These are phyloP conservation scores for Solanum gandarillasii DNA, from an alignment of 257 asterid species.

Conservation along the genomic window DNA sequence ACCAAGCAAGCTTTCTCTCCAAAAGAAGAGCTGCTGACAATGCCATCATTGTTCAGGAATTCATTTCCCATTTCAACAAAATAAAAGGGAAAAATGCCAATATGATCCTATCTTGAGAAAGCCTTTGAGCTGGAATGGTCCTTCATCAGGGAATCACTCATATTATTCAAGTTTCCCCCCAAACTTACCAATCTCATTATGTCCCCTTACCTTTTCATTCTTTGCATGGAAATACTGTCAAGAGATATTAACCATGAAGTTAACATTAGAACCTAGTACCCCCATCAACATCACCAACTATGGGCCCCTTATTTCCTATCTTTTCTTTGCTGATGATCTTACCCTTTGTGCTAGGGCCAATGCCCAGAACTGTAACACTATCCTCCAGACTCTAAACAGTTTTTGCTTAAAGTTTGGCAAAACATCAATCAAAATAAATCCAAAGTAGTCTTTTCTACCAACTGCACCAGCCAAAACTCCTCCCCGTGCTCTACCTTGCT, in stretches of 20 bases:
- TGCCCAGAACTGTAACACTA: not conserved
- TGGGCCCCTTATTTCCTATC: too few relatives aligned
- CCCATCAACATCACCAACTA: too few relatives aligned
- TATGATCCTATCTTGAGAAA: not conserved
- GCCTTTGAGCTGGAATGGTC: not conserved
- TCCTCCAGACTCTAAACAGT: not conserved
- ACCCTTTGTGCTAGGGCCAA: not conserved
- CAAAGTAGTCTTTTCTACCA: too few relatives aligned
- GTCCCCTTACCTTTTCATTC: not conserved
- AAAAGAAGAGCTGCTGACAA: not conserved
- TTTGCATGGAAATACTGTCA: too few relatives aligned
- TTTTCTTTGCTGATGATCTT: not conserved
- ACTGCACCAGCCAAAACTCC: too few relatives aligned
- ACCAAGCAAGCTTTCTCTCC: not conserved
- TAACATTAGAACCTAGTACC: too few relatives aligned
- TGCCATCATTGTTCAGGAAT: not conserved
- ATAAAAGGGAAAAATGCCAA: not conserved
- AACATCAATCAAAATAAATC: not conserved
- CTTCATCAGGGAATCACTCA: not conserved
- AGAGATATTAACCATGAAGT: not conserved
- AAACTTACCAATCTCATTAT: not conserved
- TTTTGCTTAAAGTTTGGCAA: too few relatives aligned
- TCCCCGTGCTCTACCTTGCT: too few relatives aligned
- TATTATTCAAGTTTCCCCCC: not conserved
- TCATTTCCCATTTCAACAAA: not conserved